Percentiles rank a stretch among this genome's conserved stretches.
These are phyloP conservation scores for Teunomyces gatunensis DNA, from an alignment of 805 yeast genomes.

Conservation along the genomic window DNA sequence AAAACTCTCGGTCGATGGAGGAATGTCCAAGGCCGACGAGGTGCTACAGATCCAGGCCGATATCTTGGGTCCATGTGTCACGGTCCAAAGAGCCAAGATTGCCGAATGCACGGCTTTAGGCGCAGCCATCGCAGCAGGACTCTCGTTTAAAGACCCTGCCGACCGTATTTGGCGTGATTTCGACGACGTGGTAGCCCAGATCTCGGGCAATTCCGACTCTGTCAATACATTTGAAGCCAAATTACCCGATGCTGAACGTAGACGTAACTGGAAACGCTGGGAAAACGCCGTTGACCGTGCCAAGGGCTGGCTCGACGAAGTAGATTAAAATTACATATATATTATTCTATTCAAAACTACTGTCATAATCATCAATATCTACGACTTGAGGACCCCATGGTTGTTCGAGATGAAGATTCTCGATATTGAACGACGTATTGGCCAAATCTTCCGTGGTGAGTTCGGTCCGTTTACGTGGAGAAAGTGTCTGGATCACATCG, in stretches of 20 bases:
- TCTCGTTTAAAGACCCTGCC: slow-evolving; percentile 46
- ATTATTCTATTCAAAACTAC: slow-evolving; percentile 7
- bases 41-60: slow-evolving; percentile 95
- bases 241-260: slow-evolving; percentile 57
- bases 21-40: slow-evolving; percentile 87
- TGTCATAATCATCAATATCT: slow-evolving; percentile 28
- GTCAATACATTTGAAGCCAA: slow-evolving; percentile 34
- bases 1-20: slow-evolving; percentile 83
- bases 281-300: slow-evolving; percentile 80
- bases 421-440: slow-evolving; percentile 29
- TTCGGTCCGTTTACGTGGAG: slow-evolving; percentile 19
- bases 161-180: slow-evolving; percentile 73
- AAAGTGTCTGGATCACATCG: slow-evolving; percentile 21
- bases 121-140: slow-evolving; percentile 94
- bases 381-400: slow-evolving; percentile 6
- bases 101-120: slow-evolving; percentile 94
- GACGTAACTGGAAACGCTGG: slow-evolving; percentile 72
- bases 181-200: slow-evolving; percentile 56
- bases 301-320: slow-evolving; percentile 68
- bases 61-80: slow-evolving; percentile 81
- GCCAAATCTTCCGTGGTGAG: slow-evolving; percentile 11
- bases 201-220: slow-evolving; percentile 31
- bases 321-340: slow-evolving; percentile 2
- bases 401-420: slow-evolving; percentile 12
- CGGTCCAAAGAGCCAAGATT: slow-evolving; percentile 75